phyloP scores from a whole-genome alignment of 495 filamentous ascomycete species.

The Usnea hakonensis region DNA sequence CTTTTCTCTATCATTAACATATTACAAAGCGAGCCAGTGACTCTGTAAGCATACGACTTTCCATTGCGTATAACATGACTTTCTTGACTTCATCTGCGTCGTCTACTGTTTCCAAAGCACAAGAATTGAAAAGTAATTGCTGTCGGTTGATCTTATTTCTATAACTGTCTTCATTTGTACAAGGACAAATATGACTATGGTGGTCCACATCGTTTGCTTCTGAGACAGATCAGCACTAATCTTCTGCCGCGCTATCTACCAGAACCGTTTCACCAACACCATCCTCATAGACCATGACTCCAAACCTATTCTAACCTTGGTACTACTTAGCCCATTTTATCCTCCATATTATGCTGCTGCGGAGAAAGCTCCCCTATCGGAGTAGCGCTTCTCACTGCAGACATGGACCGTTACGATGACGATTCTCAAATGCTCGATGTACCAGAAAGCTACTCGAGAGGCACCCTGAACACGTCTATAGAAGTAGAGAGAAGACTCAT shows the following conservation, averaged over 20 bases:
- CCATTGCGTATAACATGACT: not conserved
- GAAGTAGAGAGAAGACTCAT: not conserved
- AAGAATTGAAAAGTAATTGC: too few species aligned
- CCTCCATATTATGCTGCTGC: not conserved
- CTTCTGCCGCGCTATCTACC: not conserved
- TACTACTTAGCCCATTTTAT: not conserved
- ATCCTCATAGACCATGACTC: not conserved
- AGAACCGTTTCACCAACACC: not conserved
- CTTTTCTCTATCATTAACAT: not conserved
- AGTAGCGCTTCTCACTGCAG: not conserved
- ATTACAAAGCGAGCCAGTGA: not conserved
- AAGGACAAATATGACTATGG: not conserved
- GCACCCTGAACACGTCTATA: not conserved
- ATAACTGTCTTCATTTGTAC: not conserved
- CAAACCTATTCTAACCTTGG: not conserved
- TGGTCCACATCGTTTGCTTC: not conserved
- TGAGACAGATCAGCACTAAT: not conserved
- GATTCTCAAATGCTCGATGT: slow-evolving; percentile 18
- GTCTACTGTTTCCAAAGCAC: not conserved
- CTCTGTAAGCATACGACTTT: not conserved
- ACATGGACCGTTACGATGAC: slow-evolving; percentile 18
- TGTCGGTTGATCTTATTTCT: not conserved
- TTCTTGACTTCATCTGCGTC: too few species aligned
- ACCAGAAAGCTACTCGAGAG: slow-evolving; percentile 3
- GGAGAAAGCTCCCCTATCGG: not conserved